Evolutionary conservation across 202 grass and related monocot species (phyloP).

Genomic region (Schoenoplectus triqueter): DNA sequence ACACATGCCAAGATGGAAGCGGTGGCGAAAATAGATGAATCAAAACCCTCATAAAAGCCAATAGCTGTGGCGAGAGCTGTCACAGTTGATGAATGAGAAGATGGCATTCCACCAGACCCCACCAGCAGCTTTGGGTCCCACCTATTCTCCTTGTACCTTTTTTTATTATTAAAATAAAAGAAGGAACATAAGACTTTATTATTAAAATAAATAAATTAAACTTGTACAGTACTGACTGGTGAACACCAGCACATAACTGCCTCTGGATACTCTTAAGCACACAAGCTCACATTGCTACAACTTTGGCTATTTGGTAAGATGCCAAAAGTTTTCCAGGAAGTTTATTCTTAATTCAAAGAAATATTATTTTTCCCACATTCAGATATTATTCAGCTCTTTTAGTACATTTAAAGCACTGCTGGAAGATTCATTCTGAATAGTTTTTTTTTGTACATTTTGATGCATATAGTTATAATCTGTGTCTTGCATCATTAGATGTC

Average conservation of each 20-base stretch:
- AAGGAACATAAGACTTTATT: not conserved
- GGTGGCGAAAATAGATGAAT: constrained; percentile 77
- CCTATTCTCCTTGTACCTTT: constrained; percentile 94
- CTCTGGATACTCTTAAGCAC: not conserved
- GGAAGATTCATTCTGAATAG: not conserved
- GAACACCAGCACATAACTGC: not conserved
- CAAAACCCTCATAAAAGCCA: constrained; percentile 78
- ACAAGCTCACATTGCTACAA: not conserved
- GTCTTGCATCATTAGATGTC: not conserved
- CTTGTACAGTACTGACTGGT: not conserved
- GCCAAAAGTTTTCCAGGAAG: not conserved
- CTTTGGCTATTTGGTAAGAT: not conserved
- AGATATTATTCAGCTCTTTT: constrained; percentile 3
- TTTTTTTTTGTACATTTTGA: constrained; percentile 1
- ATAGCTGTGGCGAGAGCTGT: constrained; percentile 72
- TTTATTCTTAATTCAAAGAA: not conserved
- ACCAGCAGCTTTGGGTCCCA: constrained; percentile 95
- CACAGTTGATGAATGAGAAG: constrained; percentile 93
- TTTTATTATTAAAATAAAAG: not conserved
- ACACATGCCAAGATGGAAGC: constrained; percentile 79
- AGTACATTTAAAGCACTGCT: not conserved
- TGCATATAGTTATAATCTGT: not conserved
- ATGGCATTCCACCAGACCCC: constrained; percentile 92
- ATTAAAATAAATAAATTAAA: not conserved
- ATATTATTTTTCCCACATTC: not conserved